Conservation (phyloP, 768 basidiomycete species). For the Rhizopogon roseolus region DNA sequence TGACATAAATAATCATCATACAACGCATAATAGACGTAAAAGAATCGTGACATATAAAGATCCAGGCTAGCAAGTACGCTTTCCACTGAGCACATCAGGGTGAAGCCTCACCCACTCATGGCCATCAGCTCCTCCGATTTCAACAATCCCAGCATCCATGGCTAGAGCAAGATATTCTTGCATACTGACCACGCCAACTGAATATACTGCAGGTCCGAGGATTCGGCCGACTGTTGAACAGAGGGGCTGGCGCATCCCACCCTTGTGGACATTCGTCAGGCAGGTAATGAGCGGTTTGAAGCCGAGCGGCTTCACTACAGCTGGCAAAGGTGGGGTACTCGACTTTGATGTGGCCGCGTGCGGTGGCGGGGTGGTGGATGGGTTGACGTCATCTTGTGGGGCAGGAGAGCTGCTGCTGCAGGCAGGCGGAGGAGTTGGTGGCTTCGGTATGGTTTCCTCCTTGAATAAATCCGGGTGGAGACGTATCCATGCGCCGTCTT, state of each 20-base stretch:
- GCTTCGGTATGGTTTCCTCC: not conserved
- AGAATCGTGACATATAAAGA: not conserved
- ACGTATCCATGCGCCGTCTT: constrained; percentile 19
- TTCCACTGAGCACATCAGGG: not conserved
- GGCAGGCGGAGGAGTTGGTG: not conserved
- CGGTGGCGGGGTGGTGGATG: no score
- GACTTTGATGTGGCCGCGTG: not conserved
- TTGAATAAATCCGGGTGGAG: constrained; percentile 20
- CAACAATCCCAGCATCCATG: constrained; percentile 32
- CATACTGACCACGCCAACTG: constrained; percentile 37
- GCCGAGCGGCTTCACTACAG: no score
- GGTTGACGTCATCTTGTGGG: not conserved
- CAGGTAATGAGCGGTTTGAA: constrained; percentile 29
- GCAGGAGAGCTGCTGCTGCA: not conserved
- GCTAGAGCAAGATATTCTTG: constrained; percentile 37
- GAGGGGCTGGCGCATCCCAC: constrained; percentile 26
- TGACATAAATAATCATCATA: constrained; percentile 8
- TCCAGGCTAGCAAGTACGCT: not conserved
- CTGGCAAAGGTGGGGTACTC: not conserved
- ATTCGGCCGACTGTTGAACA: constrained; percentile 33
- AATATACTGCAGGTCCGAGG: constrained; percentile 31
- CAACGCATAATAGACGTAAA: not conserved
- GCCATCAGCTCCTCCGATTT: constrained; percentile 34
- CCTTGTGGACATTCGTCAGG: constrained; percentile 26
- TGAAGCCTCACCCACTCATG: constrained; percentile 26